These are phyloP conservation scores for Mycena citricolor DNA, from an alignment of 1,284 basidiomycete genomes.

Conservation along the genomic window DNA sequence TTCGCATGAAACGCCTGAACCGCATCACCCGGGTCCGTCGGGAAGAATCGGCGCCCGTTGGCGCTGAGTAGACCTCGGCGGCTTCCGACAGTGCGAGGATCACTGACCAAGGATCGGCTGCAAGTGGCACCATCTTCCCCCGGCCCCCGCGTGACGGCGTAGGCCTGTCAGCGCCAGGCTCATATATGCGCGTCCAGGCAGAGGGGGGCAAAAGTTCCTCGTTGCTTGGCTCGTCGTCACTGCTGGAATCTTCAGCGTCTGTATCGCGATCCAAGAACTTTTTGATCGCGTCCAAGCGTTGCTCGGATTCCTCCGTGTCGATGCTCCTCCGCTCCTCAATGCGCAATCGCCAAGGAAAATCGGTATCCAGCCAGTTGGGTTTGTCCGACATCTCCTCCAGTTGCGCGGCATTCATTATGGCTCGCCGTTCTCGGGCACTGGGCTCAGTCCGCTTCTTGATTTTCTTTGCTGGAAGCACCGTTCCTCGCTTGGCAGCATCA, in stretches of 20 bases:
- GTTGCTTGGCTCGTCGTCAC: constrained; percentile 23
- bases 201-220: constrained; percentile 35
- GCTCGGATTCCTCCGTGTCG: constrained; percentile 53
- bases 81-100: no score
- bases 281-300: constrained; percentile 57
- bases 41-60: constrained; percentile 42
- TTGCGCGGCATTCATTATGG: constrained; percentile 9
- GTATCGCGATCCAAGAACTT: constrained; percentile 61
- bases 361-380: constrained; percentile 74
- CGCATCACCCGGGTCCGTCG: constrained; percentile 71
- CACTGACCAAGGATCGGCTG: constrained; percentile 44
- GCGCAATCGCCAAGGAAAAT: constrained; percentile 73
- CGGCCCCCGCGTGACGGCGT: constrained; percentile 42
- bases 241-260: constrained; percentile 48
- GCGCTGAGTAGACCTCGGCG: constrained; percentile 11
- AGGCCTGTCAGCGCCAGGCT: constrained; percentile 31
- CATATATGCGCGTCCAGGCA: constrained; percentile 33
- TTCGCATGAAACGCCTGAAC: constrained; percentile 68
- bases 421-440: constrained; percentile 17
- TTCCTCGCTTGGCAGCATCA: constrained; percentile 26
- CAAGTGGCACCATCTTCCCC: constrained; percentile 62
- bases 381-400: constrained; percentile 29
- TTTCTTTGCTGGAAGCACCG: constrained; percentile 1
- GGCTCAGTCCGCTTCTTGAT: constrained; percentile 23
- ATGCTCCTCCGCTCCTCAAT: constrained; percentile 51